Base-by-base conservation (phyloP, 306 rosid genomes). In the Cucurbita moschata region DNA sequence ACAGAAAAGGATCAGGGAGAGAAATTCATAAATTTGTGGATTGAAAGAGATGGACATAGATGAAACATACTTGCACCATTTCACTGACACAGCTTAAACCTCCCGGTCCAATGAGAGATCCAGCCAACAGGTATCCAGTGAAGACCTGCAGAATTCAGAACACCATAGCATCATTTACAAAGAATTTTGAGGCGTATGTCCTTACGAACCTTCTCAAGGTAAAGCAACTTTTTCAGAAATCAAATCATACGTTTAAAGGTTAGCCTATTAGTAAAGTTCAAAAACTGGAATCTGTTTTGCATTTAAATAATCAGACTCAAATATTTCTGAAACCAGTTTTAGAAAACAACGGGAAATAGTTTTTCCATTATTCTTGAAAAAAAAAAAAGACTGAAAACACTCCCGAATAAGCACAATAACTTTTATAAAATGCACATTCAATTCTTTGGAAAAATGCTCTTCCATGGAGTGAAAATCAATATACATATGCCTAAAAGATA, bases 71-170 rank as follows among this genome's bases (percentile, higher is more conserved):
- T 82, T 89, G 99, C 80, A 94, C 99, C 97, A 91, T 91, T 85
- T 91, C 99, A 78, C 96, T 89, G 68, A 94, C 90, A 91, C 87
- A 89, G 78, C 92, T 89, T 81, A 94, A 85, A 73, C 97, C 97
- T 51, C 96, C 99, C 3, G 99, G 99, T 73, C 99, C 97, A 76
- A 91, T 86, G 72, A 89, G 8, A 56, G 99, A 94, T 78, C 97
- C 96, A 50, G 99, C 99, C 14, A 91, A 83, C 75, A 94, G 82
- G 85, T 94, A 91, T 85, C 99, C 96, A 74, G 96, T 83, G 80
- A 94, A 84, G 76, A 94, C 97, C 96, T 89, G 82, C 72, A 83
- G 81, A 80, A 26, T 67, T 53, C 77, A 67, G 59, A 81, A 77
- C 39, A 71, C 67, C 18, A 49, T 19, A 5, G 70, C 44, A 60